Base-by-base conservation (phyloP, 306 rosid species). In the Prunus mira region DNA sequence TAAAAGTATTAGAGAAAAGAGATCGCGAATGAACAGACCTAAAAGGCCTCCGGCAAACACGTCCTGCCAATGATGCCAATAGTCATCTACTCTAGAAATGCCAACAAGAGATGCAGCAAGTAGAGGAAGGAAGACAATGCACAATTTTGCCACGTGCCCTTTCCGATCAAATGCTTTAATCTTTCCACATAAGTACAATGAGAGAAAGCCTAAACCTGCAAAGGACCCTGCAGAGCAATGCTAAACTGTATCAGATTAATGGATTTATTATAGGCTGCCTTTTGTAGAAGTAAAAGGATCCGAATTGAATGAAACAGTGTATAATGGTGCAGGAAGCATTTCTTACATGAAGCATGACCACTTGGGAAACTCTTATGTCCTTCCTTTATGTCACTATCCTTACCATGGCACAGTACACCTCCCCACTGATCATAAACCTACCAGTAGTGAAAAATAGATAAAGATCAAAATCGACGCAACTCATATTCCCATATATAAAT, bases 11-110 rank as follows among this genome's bases (percentile, higher is more conserved):
- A 72, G 6, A 30, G 56, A 45, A 52, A 68, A 18, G 41, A 8
- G 10, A 32, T 45, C 1, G 43, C 14, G 12, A 34, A 9, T 14
- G 66, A 19, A 32, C 80, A 56, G 62, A 93, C 98, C 98, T 72
- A 94, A 60, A 68, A 94, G 60, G 12, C 87, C 93, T 66, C 96
- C 98, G 17, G 90, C 90, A 63, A 94, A 92, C 12, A 94, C 97
- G 76, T 94, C 98, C 83, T 87, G 91, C 98, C 98, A 94, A 81
- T 91, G 98, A 81, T 94, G 98, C 98, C 98, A 92, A 78, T 94
- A 94, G 80, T 94, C 98, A 77, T 90, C 84, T 12, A 95, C 97
- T 62, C 97, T 76, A 45, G 98, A 92, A 76, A 95, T 75, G n/a
- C 83, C 96, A 61, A 95, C 93, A 13, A 95, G 88, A 71, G 89